These are phyloP conservation scores for Solanum hybrid DNA, from an alignment of 305 asterid genomes.

Conservation along the genomic window DNA sequence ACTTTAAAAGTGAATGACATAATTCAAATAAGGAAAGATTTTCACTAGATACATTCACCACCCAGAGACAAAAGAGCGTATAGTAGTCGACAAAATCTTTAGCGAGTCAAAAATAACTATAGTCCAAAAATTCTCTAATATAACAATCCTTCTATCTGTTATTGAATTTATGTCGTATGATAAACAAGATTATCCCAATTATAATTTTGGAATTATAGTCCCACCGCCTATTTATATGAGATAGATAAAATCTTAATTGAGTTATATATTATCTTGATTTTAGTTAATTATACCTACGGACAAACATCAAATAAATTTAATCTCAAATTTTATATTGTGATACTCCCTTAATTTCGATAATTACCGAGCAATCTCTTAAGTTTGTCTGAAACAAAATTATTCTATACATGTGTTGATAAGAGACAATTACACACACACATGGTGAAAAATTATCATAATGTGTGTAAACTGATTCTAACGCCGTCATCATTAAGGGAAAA, in stretches of 20 bases:
- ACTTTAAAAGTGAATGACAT: not conserved
- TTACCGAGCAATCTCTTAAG: not conserved
- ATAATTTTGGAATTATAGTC: not conserved
- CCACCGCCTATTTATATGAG: not conserved
- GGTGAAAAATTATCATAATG: not conserved
- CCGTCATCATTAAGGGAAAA: not conserved
- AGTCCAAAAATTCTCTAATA: not conserved
- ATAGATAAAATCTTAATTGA: not conserved
- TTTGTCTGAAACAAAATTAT: not conserved
- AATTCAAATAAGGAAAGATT: not conserved
- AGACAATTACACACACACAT: not conserved
- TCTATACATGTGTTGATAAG: not conserved
- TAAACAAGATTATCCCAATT: not conserved
- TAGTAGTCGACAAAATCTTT: not conserved
- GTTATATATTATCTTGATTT: not conserved
- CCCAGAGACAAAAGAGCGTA: not conserved
- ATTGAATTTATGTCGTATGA: not conserved
- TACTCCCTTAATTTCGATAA: not conserved
- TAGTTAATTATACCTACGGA: not conserved
- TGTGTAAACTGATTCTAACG: not conserved
- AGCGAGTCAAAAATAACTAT: not conserved
- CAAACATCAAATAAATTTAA: not conserved
- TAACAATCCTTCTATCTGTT: not conserved
- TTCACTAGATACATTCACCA: not conserved
- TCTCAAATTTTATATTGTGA: not conserved